Conservation (phyloP, 2,329 filamentous ascomycete species). For the Pseudogymnoascus sp. region DNA sequence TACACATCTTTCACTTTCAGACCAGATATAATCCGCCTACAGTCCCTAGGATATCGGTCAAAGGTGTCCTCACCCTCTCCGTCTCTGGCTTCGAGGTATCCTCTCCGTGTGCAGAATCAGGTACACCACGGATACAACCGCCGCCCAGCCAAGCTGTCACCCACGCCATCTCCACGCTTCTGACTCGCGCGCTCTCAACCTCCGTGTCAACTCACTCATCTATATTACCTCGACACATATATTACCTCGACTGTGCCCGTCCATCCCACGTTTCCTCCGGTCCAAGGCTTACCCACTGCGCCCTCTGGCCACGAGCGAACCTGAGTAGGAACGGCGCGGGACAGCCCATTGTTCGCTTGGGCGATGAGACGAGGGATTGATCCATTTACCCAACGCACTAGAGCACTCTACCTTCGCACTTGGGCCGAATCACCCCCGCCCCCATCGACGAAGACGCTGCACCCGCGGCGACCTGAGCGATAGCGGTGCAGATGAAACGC, state of each 20-base stretch:
- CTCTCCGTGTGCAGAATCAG: background rate
- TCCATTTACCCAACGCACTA: background rate
- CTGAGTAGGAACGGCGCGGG: background rate
- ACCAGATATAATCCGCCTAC: background rate
- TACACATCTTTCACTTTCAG: background rate
- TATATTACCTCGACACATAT: background rate
- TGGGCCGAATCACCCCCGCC: background rate
- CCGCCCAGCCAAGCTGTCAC: background rate
- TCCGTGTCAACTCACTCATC: background rate
- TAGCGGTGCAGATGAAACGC: background rate
- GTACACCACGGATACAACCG: background rate
- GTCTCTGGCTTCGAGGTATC: background rate
- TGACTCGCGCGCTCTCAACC: background rate
- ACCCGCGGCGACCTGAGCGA: background rate
- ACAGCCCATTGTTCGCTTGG: slow-evolving; percentile 2
- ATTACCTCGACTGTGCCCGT: background rate
- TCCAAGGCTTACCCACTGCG: background rate
- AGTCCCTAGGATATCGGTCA: background rate
- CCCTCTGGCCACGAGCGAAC: background rate
- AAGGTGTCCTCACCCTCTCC: background rate
- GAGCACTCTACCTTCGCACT: background rate
- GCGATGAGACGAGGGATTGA: background rate
- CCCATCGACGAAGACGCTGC: background rate
- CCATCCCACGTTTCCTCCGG: background rate
- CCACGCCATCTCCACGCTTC: background rate